Evolutionary conservation across 495 filamentous ascomycete species (phyloP), one percentile per base, ranked within the genome.

Genomic region (Pyrenopolyporus hunteri): DNA sequence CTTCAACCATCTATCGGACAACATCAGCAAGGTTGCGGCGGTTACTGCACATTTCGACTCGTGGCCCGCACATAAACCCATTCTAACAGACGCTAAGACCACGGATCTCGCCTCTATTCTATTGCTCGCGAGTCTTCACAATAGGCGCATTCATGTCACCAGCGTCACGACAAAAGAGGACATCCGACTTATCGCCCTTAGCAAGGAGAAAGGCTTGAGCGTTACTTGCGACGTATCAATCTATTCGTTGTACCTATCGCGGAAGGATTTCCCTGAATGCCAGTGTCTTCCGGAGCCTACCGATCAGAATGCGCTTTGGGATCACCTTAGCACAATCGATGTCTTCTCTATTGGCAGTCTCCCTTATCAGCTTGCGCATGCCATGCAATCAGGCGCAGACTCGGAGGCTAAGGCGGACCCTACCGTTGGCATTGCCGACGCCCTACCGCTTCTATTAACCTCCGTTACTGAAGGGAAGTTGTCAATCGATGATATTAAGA

Each of bases 141-240:
- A 80, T 73, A 84, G 90, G 56, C 91, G 92, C 70, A 85, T 94
- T 59, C 90, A 94, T 68, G 87, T 93, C 61, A 91, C 89, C 56
- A 90, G 86, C 50, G 88, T 94, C 13, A 90, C 88, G 14, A 88
- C 86, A 43, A 89, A 89, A 77, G 89, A 92, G 65, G 90, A 94
- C 54, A 91, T 94, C 65, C 84, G 78, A 36, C 80, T 94, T 45
- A 92, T 94, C 68, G 83, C 89, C 2, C 78, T 92, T 6, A 86
- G 88, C 74, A 94, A 94, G 74, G 82, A 87, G 67, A 93, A 92
- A 77, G 90, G 89, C 23, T 78, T 93, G 45, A 87, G 87, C 70
- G 89, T 94, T 52, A 92, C 90, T 22, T 94, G 90, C 73, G 90
- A 94, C 73, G 89, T 93, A 40, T 87, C 87, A 16, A 82, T 93